Evolutionary conservation across 768 basidiomycete genomes (phyloP).

Genomic region (Xerocomellus intermedius): DNA sequence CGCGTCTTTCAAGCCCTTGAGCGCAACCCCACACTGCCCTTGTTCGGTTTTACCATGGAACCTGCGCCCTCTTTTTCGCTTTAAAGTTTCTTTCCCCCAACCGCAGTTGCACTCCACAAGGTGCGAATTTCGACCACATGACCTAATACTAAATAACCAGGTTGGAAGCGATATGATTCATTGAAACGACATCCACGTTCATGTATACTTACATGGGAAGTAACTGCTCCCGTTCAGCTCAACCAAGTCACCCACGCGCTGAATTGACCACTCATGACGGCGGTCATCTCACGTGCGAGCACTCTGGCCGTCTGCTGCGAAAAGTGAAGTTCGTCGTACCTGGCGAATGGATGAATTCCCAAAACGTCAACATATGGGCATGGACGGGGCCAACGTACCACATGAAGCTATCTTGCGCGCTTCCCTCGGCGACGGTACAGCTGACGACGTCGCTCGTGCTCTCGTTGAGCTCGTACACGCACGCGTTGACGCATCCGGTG

Average conservation of each 20-base stretch:
- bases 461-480: conserved; percentile 36
- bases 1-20: too few species aligned
- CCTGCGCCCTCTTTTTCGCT: too few species aligned
- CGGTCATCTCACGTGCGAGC: conserved; percentile 50
- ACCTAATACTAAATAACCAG: too few species aligned
- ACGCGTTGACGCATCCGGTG: conserved; percentile 49
- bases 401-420: conserved; percentile 54
- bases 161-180: too few species aligned
- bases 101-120: too few species aligned
- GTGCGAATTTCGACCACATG: too few species aligned
- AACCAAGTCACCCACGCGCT: conserved; percentile 53
- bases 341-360: not conserved
- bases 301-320: conserved; percentile 57
- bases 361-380: not conserved
- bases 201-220: too few species aligned
- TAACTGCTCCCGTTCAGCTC: conserved; percentile 26
- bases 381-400: conserved; percentile 42
- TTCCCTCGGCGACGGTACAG: conserved; percentile 36
- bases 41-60: too few species aligned
- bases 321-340: conserved; percentile 55
- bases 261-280: conserved; percentile 42
- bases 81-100: too few species aligned
- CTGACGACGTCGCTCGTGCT: conserved; percentile 24
- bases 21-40: too few species aligned
- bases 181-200: too few species aligned